Base-by-base conservation (phyloP, 306 rosid species). In the Gastrolobium villosum region DNA sequence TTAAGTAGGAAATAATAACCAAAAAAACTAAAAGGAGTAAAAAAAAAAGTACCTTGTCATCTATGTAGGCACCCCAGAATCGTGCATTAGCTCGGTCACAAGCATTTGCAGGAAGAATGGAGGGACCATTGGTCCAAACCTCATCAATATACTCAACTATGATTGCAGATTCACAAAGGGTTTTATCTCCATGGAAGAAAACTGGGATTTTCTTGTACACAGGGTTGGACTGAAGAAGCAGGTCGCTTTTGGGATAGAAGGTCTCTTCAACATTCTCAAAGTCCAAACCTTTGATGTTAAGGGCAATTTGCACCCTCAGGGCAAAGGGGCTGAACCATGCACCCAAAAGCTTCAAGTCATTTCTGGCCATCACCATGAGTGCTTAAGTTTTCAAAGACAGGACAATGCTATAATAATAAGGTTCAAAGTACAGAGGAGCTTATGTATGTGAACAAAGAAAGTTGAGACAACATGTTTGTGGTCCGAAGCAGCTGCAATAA, bases 121-220 rank as follows among this genome's bases (percentile, higher is more conserved):
- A 81, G 0, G 84, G 86, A 15, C 69, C 81, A 36, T 83, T 79
- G 10, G 81, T 4, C 90, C 92, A 90, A 48, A 44, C 82, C 39
- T 90, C 90, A 36, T 90, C 88, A 34, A 90, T 77, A 65, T 90
- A 88, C 10, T 90, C 64, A 39, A 90, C 86, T 64, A 90, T 87
- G 69, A 86, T 72, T n/a, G 49, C 62, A 65, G 96, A 90, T 68
- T 90, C 96, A 52, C 82, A 88, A 0, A 90, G 20, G 66, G 85
- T 54, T 63, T 73, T 86, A 31, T 65, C 90, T 0, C 9, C 60
- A 34, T 90, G 91, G 61, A 90, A 2, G 0, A 90, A 79, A 83
- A 90, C 91, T 1, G 90, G 93, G 79, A 88, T 72, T 82, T 90
- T 90, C 86, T 85, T 85, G 78, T 83, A 68, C 2, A 90, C 85